Base-by-base conservation (phyloP, 2,329 filamentous ascomycete species). In the Colletotrichum liaoningense region DNA sequence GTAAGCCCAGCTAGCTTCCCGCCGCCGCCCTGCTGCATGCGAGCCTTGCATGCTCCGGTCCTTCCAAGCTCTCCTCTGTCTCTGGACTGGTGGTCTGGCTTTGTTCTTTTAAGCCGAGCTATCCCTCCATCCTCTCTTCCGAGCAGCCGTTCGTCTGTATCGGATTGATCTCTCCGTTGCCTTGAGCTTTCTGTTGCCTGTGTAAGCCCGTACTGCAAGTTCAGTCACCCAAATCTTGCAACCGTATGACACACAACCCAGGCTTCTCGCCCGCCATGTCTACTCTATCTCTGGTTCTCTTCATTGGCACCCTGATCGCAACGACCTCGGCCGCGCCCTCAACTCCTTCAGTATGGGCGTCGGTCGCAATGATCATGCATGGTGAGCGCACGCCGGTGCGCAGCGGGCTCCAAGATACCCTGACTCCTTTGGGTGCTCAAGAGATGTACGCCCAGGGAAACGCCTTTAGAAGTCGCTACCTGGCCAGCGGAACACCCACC, bases 401-500 rank as follows among this genome's bases (percentile, higher is more conserved):
- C 1, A 78, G 79, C 16, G 54, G 77, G 4, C 71, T 79, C 7
- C 73, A 78, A 5, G 78, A 81, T 12, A 78, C 76, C 35, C 80
- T 91, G 30, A 90, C 89, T 2, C 87, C 89, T 0, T 76, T 85
- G 4, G 89, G 89, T 5, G 89, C 89, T 0, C 84, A 87, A 71
- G 89, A 91, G 78, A 82, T 90, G 75, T 80, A 81, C 71, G 76
- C 80, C 3, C 88, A 89, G 69, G 89, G 89, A 22, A 77, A 78
- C 1, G 78, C 86, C 14, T 84, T 91, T 60, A 85, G 88, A 42
- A 76, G 79, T 35, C 87, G 89, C 19, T 91, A 91, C 76, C 69
- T 91, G 22, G 70, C 62, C 19, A 75, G 79, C 52, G 74, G 71
- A 24, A 69, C 69, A 4, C 77, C 78, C 56, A 76, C 75, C 2